These are phyloP conservation scores for Cynara cardunculus DNA, from an alignment of 129 eudicot genomes.

Conservation along the genomic window DNA sequence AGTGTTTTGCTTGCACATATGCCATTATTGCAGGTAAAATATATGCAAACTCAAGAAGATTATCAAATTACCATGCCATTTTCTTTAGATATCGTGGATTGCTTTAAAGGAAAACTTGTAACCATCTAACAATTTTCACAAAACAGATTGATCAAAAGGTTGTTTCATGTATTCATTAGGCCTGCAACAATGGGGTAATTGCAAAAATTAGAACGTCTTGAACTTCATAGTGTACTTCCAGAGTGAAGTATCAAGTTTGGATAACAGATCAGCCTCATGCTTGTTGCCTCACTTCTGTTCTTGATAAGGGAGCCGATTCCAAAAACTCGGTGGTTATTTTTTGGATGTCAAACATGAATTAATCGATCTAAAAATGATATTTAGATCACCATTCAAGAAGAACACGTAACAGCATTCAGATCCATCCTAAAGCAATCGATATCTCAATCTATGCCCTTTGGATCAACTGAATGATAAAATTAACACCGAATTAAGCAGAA, in stretches of 20 bases:
- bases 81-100: neutral
- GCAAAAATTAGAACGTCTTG: neutral
- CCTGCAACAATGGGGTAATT: neutral
- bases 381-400: no score
- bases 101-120: neutral
- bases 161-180: neutral
- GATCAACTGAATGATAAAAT: neutral
- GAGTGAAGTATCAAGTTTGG: neutral
- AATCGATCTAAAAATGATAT: neutral
- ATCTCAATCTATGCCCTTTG: neutral
- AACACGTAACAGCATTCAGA: neutral
- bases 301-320: neutral
- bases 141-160: neutral
- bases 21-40: neutral
- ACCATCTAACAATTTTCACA: neutral
- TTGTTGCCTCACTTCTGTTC: neutral
- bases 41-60: neutral
- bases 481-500: neutral
- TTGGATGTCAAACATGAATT: neutral
- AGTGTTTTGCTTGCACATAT: neutral
- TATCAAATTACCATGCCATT: neutral
- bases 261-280: neutral
- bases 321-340: neutral
- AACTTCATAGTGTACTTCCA: neutral
- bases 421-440: neutral